Evolutionary conservation across 2,329 filamentous ascomycete genomes (phyloP).

Genomic region (Pseudogymnoascus sp.): DNA sequence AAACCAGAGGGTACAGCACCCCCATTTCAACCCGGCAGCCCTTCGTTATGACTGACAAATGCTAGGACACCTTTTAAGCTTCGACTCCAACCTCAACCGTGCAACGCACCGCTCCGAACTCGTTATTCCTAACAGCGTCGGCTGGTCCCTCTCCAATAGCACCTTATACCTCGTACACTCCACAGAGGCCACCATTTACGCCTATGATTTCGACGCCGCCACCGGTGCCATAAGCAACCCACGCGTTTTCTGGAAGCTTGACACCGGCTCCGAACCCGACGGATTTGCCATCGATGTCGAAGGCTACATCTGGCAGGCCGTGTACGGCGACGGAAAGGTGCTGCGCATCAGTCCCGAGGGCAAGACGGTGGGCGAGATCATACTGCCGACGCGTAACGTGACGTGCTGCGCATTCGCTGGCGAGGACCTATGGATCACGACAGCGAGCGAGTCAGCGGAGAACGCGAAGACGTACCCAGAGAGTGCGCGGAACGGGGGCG

Average conservation of each 20-base stretch:
- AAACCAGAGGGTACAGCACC: constrained; percentile 27
- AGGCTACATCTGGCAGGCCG: constrained; percentile 80
- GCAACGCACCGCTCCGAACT: constrained; percentile 54
- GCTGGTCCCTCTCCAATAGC: constrained; percentile 65
- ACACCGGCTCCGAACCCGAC: constrained; percentile 62
- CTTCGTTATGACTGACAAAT: not conserved
- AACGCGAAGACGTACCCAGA: constrained; percentile 52
- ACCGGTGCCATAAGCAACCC: constrained; percentile 59
- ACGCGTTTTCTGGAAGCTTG: constrained; percentile 53
- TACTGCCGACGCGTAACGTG: constrained; percentile 67
- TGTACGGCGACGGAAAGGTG: constrained; percentile 72
- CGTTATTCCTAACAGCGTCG: constrained; percentile 76
- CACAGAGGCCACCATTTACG: constrained; percentile 58
- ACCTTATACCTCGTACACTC: constrained; percentile 73
- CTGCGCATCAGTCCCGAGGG: constrained; percentile 61
- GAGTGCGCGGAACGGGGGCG: constrained; percentile 58
- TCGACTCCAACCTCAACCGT: constrained; percentile 53
- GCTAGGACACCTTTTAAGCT: constrained; percentile 63
- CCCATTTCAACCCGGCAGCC: not conserved
- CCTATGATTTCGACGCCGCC: constrained; percentile 62
- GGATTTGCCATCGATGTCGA: constrained; percentile 77
- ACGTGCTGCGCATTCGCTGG: constrained; percentile 78
- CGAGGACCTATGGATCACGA: constrained; percentile 68
- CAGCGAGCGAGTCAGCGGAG: constrained; percentile 50
- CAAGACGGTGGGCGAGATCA: constrained; percentile 64